phyloP scores from a whole-genome alignment of 441 rosid species.

The Adansonia madagascariensis region DNA sequence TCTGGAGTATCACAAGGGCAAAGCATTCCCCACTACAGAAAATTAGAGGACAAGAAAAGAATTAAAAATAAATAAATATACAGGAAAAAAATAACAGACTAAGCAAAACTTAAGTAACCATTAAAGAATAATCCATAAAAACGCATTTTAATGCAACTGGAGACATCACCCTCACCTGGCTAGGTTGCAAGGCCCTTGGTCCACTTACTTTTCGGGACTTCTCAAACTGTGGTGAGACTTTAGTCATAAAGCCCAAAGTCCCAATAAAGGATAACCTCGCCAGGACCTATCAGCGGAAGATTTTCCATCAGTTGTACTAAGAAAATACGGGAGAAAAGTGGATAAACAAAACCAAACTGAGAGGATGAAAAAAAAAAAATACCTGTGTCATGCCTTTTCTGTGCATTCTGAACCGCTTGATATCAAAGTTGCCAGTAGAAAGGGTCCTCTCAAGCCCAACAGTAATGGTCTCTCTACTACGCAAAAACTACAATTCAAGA shows the following conservation, averaged over 20 bases:
- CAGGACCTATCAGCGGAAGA: slow-evolving; percentile 56
- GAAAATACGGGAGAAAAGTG: slow-evolving; percentile 24
- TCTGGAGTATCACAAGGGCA: slow-evolving; percentile 99
- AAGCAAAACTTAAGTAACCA: slow-evolving; percentile 14
- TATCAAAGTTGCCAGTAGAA: slow-evolving; percentile 92
- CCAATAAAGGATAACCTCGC: slow-evolving; percentile 83
- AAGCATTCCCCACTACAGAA: slow-evolving; percentile 97
- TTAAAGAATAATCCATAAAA: slow-evolving; percentile 9
- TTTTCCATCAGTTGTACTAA: slow-evolving; percentile 29
- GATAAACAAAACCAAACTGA: slow-evolving; percentile 24
- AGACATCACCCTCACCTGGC: slow-evolving; percentile 65
- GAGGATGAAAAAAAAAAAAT: slow-evolving; percentile 22
- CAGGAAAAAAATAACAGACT: slow-evolving; percentile 15
- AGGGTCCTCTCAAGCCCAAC: slow-evolving; percentile 85
- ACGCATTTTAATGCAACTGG: slow-evolving; percentile 8
- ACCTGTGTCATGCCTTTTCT: slow-evolving; percentile 99
- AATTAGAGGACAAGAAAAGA: slow-evolving; percentile 23
- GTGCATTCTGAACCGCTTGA: slow-evolving; percentile 93
- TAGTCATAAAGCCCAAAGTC: slow-evolving; percentile 83
- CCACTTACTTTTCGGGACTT: slow-evolving; percentile 99
- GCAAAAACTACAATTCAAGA: slow-evolving; percentile 41
- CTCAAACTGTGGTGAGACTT: slow-evolving; percentile 86
- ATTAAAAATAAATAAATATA: slow-evolving; percentile 16
- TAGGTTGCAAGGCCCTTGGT: slow-evolving; percentile 98
- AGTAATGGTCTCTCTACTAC: slow-evolving; percentile 50